Percentiles rank a stretch among this genome's conserved stretches.
phyloP scores from a whole-genome alignment of 345 rosid genomes.

The Erodium maritimum region DNA sequence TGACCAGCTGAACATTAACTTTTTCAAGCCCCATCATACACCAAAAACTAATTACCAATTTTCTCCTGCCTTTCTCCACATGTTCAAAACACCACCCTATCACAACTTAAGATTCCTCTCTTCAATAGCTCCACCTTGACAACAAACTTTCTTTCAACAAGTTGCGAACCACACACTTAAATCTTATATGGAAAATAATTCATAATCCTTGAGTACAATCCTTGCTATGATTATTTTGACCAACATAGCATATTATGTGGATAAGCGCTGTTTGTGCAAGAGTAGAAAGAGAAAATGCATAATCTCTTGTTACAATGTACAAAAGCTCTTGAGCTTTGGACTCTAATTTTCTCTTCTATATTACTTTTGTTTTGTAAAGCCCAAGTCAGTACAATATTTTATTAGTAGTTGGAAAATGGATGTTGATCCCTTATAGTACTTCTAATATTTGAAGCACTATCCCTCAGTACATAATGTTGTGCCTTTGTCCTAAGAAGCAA shows the following conservation, averaged over 20 bases:
- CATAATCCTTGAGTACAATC: neutral
- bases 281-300: neutral
- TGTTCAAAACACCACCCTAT: no score
- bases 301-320: neutral
- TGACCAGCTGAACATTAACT: no score
- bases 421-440: neutral
- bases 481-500: neutral
- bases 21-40: no score
- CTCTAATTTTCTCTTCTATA: neutral
- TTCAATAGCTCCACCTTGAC: no score
- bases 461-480: neutral
- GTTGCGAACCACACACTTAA: no score
- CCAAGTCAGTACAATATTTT: neutral
- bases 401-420: neutral
- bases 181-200: no score
- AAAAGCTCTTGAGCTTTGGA: neutral
- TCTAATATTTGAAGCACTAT: neutral
- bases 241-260: neutral
- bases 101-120: no score
- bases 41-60: no score
- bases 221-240: neutral
- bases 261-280: neutral
- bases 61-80: no score
- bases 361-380: neutral
- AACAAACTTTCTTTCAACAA: no score